phyloP scores from a whole-genome alignment of 1,284 basidiomycete genomes.

The Mycosarcoma mackinlayi region DNA sequence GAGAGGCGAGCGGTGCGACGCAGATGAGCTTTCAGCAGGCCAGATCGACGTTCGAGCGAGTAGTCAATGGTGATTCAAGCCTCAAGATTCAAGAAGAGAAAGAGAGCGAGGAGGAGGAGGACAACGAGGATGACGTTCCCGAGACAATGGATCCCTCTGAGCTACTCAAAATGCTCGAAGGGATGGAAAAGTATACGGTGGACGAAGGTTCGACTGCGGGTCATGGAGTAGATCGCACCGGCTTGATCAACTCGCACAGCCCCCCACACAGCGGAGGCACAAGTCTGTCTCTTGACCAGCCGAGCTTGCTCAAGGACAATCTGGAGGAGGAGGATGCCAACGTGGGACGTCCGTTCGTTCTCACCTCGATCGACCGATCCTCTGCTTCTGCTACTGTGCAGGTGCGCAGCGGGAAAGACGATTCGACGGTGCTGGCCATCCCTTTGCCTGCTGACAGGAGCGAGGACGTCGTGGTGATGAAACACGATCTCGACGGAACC shows the following conservation, averaged over 20 bases:
- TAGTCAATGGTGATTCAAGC: constrained; percentile 6
- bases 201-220: constrained; percentile 72
- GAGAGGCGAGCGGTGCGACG: constrained; percentile 1
- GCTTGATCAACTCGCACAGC: constrained; percentile 6
- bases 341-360: constrained; percentile 74
- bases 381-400: too few relatives aligned
- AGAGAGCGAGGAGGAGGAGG: constrained; percentile 55
- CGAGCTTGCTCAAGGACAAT: constrained; percentile 82
- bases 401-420: constrained; percentile 2
- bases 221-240: constrained; percentile 49
- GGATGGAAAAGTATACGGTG: constrained; percentile 84
- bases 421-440: constrained; percentile 16
- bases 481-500: constrained; percentile 84
- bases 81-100: constrained; percentile 7
- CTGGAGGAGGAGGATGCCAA: constrained; percentile 83
- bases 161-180: constrained; percentile 80
- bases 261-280: constrained; percentile 63
- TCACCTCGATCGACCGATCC: constrained; percentile 74
- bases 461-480: constrained; percentile 73
- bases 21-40: constrained; percentile 38
- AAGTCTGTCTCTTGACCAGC: constrained; percentile 22
- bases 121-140: constrained; percentile 76
- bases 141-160: constrained; percentile 89
- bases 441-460: not conserved
- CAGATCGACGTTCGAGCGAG: constrained; percentile 8